Evolutionary conservation across 306 rosid genomes (phyloP), one percentile per base, ranked within the genome.

Genomic region (Vigna mungo): DNA sequence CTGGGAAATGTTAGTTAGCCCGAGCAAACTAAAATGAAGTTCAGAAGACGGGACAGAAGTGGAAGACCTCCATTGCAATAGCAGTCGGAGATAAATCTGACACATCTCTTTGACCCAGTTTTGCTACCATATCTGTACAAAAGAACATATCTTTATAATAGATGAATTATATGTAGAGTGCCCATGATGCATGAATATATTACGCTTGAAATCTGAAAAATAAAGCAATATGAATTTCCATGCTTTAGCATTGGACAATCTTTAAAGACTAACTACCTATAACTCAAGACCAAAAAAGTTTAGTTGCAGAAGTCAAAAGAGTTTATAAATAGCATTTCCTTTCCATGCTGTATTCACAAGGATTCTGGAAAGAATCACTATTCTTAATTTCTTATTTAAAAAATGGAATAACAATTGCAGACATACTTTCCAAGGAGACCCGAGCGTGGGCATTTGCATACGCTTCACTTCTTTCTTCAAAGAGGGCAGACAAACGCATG

Each of bases 401-500:
- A 70, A 12, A 32, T 54, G 39, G 61, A 55, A 27, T 21, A 70
- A 55, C 49, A 46, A 49, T 25, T 20, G 18, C 15, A 23, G 34
- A 68, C 93, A 44, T 88, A 93, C 98, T 84, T 88, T 89, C 88
- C 64, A 91, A 81, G 62, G 89, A 88, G 76, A 91, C 98, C 82
- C 83, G 87, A 43, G 89, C 85, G 75, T 78, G 74, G 70, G 98
- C 96, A 6, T 89, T 89, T 17, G 87, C 89, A 87, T 93, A 93
- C 44, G 97, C 85, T 56, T 89, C 82, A 30, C 84, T 62, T 80
- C 98, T 83, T 84, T 85, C 90, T 76, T 91, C 91, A 32, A 86
- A 83, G 81, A 93, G 90, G 68, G 75, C 39, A 55, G 93, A 81
- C 69, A 93, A 80, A 13, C 86, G 91, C 84, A 3, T 83, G 58